Evolutionary conservation across 306 rosid genomes (phyloP).

Genomic region (Pachyrhizus erosus): DNA sequence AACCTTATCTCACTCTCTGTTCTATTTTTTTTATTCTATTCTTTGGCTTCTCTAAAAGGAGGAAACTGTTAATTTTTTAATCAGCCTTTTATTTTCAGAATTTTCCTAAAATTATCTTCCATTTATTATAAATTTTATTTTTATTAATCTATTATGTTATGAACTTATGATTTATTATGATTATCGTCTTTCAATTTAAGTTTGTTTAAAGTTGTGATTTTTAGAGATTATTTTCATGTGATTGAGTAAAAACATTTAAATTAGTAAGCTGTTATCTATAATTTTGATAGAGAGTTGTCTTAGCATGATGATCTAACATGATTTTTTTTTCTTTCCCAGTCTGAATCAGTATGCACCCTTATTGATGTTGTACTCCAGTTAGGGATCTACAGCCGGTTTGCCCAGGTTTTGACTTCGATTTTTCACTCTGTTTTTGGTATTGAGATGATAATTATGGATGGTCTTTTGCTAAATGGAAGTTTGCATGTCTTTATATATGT

Average conservation of each 20-base stretch:
- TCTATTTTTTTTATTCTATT: too few species aligned
- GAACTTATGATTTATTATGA: too few species aligned
- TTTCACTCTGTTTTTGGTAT: conserved; percentile 1
- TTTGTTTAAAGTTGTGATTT: too few species aligned
- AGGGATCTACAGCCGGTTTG: conserved; percentile 64
- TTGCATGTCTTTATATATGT: not conserved
- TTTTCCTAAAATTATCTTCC: too few species aligned
- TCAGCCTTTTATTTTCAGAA: too few species aligned
- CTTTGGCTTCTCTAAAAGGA: too few species aligned
- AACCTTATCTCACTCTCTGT: too few species aligned
- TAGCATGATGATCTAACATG: conserved; percentile 30
- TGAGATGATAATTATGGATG: conserved; percentile 18
- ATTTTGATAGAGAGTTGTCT: not conserved
- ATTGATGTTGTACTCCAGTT: conserved; percentile 55
- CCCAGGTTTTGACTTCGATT: conserved; percentile 63
- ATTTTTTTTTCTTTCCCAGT: conserved; percentile 52
- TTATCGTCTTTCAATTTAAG: too few species aligned
- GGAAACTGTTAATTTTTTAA: too few species aligned
- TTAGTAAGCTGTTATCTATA: conserved; percentile 33
- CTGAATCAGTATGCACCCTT: conserved; percentile 62
- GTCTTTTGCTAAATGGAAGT: not conserved
- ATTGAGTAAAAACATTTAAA: not conserved
- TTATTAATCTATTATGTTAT: too few species aligned
- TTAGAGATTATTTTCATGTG: not conserved
- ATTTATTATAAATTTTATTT: too few species aligned